Evolutionary conservation across 495 filamentous ascomycete genomes (phyloP).

Genomic region (Talaromyces thailandensis): DNA sequence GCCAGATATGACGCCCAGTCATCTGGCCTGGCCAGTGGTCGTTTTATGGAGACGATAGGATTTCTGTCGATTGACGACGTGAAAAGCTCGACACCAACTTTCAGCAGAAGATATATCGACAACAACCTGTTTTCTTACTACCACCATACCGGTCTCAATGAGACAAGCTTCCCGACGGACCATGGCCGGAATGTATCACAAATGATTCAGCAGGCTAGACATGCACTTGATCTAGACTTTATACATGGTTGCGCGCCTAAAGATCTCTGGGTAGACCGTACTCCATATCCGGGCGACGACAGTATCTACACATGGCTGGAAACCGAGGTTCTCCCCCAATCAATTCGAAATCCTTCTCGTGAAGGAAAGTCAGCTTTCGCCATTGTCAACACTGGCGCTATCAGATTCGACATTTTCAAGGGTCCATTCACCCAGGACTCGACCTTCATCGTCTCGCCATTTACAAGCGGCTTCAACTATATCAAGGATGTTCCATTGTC

Average conservation of each 20-base stretch:
- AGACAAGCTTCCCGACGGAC: slow-evolving; percentile 65
- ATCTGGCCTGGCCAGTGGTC: slow-evolving; percentile 77
- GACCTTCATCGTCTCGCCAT: slow-evolving; percentile 79
- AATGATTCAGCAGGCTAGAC: slow-evolving; percentile 62
- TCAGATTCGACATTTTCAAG: slow-evolving; percentile 93
- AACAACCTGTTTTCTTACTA: slow-evolving; percentile 84
- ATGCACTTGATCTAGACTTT: slow-evolving; percentile 60
- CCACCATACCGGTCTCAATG: slow-evolving; percentile 67
- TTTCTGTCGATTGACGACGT: slow-evolving; percentile 71
- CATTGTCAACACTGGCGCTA: slow-evolving; percentile 78
- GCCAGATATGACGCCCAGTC: slow-evolving; percentile 71
- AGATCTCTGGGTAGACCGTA: slow-evolving; percentile 70
- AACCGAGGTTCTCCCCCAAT: slow-evolving; percentile 57
- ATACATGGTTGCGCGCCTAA: slow-evolving; percentile 75
- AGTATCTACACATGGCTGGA: slow-evolving; percentile 81
- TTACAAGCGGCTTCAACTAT: slow-evolving; percentile 70
- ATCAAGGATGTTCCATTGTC: slow-evolving; percentile 71
- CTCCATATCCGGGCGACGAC: slow-evolving; percentile 54
- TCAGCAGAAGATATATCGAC: slow-evolving; percentile 82
- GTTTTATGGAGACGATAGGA: slow-evolving; percentile 97
- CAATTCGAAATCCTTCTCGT: slow-evolving; percentile 42
- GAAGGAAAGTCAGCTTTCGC: slow-evolving; percentile 51
- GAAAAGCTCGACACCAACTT: slow-evolving; percentile 38
- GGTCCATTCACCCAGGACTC: slow-evolving; percentile 83
- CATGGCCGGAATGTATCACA: slow-evolving; percentile 64